Conservation (phyloP, 2,329 filamentous ascomycete species). For the Aspergillus sp. region DNA sequence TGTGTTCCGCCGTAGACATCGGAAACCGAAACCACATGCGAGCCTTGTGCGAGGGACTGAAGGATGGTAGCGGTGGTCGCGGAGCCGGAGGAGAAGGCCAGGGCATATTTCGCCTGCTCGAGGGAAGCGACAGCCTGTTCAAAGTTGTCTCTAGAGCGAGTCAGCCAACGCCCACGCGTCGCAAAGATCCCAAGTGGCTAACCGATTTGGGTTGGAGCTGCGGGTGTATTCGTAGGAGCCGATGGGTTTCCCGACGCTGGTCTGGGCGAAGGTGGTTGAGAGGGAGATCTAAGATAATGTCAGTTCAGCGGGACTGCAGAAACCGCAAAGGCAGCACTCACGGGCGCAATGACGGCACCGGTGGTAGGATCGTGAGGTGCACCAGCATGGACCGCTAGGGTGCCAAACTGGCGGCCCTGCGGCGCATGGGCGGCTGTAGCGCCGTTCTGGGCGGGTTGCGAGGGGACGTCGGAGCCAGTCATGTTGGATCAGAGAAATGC, state of each 20-base stretch:
- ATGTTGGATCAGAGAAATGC: too few relatives aligned
- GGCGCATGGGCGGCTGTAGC: constrained; percentile 51
- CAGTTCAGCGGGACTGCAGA: constrained; percentile 6
- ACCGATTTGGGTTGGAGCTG: constrained; percentile 84
- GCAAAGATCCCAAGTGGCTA: constrained; percentile 9
- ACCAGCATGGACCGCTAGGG: constrained; percentile 88
- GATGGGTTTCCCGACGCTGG: constrained; percentile 73
- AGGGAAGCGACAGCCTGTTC: constrained; percentile 84
- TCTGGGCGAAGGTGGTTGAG: constrained; percentile 93
- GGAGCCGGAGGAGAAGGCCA: constrained; percentile 89
- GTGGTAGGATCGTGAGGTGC: constrained; percentile 82
- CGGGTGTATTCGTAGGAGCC: constrained; percentile 89
- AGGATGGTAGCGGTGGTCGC: constrained; percentile 89
- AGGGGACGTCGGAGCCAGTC: constrained; percentile 10
- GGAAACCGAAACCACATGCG: constrained; percentile 90
- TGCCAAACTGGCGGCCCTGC: constrained; percentile 75
- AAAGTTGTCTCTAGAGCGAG: constrained; percentile 62
- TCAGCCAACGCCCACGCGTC: not conserved
- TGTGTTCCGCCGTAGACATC: constrained; percentile 98
- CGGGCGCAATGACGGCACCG: constrained; percentile 86
- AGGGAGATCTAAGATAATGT: constrained; percentile 60
- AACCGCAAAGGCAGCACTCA: too few relatives aligned
- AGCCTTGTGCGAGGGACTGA: constrained; percentile 81
- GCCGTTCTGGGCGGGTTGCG: constrained; percentile 18
- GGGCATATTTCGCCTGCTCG: constrained; percentile 83